Evolutionary conservation across 164 flowering plant genomes (phyloP), one percentile per base, ranked within the genome.

Genomic region (Aristolochia contorta): DNA sequence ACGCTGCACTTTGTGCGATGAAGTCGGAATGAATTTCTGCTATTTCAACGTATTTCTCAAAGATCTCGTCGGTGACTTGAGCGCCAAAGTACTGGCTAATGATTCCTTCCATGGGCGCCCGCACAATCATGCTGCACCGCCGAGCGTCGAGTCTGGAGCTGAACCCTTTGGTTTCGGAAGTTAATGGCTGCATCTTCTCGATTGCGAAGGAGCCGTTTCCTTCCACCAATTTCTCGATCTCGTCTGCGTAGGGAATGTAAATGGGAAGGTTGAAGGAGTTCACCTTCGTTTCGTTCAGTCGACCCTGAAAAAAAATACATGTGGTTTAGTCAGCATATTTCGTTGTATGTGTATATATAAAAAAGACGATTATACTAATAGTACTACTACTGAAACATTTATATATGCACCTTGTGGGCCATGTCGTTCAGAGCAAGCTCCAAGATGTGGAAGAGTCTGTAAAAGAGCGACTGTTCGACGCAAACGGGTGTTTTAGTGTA

Each of bases 241-340:
- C 72, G 27, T 46, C 6, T 2, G 60, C 37, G 16, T 58, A 56
- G 10, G 69, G 24, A 41, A 3, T 23, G 41, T 64, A 72, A 0
- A 65, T 6, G 0, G 74, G 74, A 19, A 76, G 54, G 65, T 73
- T 73, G 74, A 72, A 76, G 37, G 59, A 61, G 53, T 70, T 74
- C 55, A 70, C 61, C 48, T 65, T 25, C 2, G 25, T 64, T 57
- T 73, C 72, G 22, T 47, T 37, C 0, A 70, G 3, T 33, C 55
- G 16, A 50, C 71, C 70, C 70, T 71, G 64, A 49, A n/a, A n/a
- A 61, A 47, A 16, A 46, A 43, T n/a, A n/a, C n/a, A 41, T 14
- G n/a, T 27, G 5, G n/a, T n/a, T n/a, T n/a, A n/a, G n/a, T n/a
- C n/a, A n/a, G n/a, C n/a, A n/a, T n/a, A n/a, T n/a, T n/a, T n/a